Evolutionary conservation across 1,284 basidiomycete genomes (phyloP).

Genomic region (Ceraceosorus bombacis): DNA sequence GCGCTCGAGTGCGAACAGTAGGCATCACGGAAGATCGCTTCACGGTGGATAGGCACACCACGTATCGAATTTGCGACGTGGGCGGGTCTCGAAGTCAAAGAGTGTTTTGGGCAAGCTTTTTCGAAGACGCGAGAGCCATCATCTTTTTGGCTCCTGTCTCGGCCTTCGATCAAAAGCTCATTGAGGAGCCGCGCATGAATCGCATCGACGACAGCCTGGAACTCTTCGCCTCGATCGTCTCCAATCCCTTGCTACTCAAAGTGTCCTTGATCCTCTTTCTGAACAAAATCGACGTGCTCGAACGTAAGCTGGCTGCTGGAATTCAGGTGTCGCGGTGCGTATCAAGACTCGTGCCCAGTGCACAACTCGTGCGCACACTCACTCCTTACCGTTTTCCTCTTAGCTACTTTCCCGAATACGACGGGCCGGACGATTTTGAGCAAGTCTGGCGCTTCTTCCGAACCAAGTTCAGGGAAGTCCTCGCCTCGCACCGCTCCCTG

Average conservation of each 20-base stretch:
- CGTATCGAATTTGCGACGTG: conserved; percentile 32
- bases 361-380: too few species aligned
- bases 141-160: conserved; percentile 36
- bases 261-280: conserved; percentile 32
- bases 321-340: neutral
- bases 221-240: conserved; percentile 23
- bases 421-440: neutral
- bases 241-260: conserved; percentile 15
- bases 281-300: conserved; percentile 16
- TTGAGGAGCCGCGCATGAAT: conserved; percentile 23
- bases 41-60: conserved; percentile 15
- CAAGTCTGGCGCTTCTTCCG: neutral
- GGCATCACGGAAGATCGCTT: conserved; percentile 28
- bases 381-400: too few species aligned
- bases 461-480: neutral
- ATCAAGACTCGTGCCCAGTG: too few species aligned
- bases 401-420: neutral
- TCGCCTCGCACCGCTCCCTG: neutral
- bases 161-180: conserved; percentile 29
- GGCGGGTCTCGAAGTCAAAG: conserved; percentile 26
- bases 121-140: conserved; percentile 24
- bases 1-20: conserved; percentile 31
- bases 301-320: neutral
- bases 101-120: conserved; percentile 23
- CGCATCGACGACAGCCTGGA: conserved; percentile 23